phyloP scores from a whole-genome alignment of 805 yeast genomes.

The Zygoascus bituminiphila region DNA sequence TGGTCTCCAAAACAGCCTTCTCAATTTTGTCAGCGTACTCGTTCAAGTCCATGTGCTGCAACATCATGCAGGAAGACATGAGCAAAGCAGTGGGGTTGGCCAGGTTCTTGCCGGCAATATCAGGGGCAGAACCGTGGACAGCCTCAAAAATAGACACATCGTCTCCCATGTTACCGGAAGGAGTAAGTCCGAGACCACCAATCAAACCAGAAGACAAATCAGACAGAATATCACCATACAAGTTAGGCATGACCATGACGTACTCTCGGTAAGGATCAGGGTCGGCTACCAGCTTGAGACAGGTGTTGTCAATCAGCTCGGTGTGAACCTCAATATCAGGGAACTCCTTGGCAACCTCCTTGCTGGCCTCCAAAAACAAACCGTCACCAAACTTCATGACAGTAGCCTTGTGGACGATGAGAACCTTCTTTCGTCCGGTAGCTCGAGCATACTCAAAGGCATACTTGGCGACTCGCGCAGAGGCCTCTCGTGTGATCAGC shows the following conservation, averaged over 20 bases:
- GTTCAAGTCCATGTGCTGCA: conserved; percentile 93
- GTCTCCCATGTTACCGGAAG: conserved; percentile 99
- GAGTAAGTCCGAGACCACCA: conserved; percentile 98
- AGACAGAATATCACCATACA: conserved; percentile 98
- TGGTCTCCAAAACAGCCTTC: conserved; percentile 73
- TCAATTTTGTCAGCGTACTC: conserved; percentile 78
- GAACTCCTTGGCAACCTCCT: conserved; percentile 82
- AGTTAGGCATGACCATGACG: conserved; percentile 98
- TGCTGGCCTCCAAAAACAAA: conserved; percentile 85
- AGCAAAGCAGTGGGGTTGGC: conserved; percentile 98
- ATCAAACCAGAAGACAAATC: conserved; percentile 96
- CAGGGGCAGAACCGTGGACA: conserved; percentile 99
- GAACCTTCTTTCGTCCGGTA: conserved; percentile 76
- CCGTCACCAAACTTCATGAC: conserved; percentile 98
- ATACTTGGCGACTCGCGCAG: conserved; percentile 92
- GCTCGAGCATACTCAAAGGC: conserved; percentile 95
- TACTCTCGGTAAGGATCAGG: conserved; percentile 80
- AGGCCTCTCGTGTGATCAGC: conserved; percentile 91
- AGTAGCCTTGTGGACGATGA: conserved; percentile 97
- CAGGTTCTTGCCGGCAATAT: conserved; percentile 96
- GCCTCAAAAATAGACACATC: conserved; percentile 97
- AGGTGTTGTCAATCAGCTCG: conserved; percentile 93
- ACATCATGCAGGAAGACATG: conserved; percentile 96
- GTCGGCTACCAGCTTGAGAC: conserved; percentile 80
- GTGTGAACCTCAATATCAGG: conserved; percentile 78